Evolutionary conservation across 208 protist species (phyloP), one percentile per base, ranked within the genome.

Genomic region (Leishmania major): DNA sequence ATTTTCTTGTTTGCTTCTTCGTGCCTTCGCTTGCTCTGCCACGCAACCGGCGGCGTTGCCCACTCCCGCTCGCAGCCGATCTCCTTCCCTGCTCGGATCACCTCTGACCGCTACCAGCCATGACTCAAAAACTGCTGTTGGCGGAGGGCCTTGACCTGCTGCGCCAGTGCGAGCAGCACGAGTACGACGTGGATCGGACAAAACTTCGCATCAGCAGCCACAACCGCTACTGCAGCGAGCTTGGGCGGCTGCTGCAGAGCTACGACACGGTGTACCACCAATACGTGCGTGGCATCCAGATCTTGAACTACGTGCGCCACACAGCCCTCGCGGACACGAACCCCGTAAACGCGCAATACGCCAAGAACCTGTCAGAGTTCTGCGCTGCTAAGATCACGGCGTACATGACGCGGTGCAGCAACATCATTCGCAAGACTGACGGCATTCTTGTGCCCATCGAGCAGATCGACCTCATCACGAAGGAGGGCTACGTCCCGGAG

Each of bases 261-360:
- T 97, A 97, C 84, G 75, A 85, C 49, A 43, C 40, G 1, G 86
- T 96, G 35, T 95, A 92, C 51, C 78, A 88, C 51, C 78, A 93
- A 71, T 96, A 93, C 79, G 72, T 96, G 22, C 88, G 88, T 22
- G 93, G 87, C 5, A 60, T 95, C 3, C 88, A 95, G 67, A 95
- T 97, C 11, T 57, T 97, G 5, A 96, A 96, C 84, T 89, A 94
- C 78, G 89, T 96, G 17, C 91, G 94, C 57, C 91, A 89, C 83
- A 87, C 71, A 60, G 90, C 88, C 2, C 77, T 93, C 35, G 79
- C 83, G 6, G 89, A 91, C 73, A 72, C 45, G 43, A 88, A 88
- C 47, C 84, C 89, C 0, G 64, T 57, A 40, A 88, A 70, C 45
- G 85, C 82, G n/a, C 74, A 81, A 35, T 90, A 94, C 82, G 87